phyloP scores from a whole-genome alignment of 75 land plant genomes.

The Pseudotsuga menziesii region DNA sequence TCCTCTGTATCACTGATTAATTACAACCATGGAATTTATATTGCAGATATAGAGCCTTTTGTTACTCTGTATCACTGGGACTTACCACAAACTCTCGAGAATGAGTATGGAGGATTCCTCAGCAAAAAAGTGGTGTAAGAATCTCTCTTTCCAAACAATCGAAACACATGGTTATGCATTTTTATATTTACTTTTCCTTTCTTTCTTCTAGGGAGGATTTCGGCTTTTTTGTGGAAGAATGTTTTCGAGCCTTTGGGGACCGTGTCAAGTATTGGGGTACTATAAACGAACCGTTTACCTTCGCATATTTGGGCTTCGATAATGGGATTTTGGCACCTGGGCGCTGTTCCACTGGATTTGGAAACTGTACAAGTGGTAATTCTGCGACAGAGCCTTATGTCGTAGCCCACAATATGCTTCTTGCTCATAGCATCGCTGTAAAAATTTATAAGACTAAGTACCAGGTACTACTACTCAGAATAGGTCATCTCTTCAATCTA shows the following conservation, averaged over 20 bases:
- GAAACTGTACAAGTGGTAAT: conserved; percentile 24
- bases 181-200: no score
- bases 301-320: conserved; percentile 10
- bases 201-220: conserved; percentile 12
- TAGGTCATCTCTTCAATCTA: no score
- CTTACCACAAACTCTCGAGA: no score
- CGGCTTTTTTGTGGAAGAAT: conserved; percentile 12
- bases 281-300: conserved; percentile 20
- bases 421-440: conserved; percentile 32
- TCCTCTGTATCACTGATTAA: no score
- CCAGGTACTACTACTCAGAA: background rate
- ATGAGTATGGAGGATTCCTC: no score
- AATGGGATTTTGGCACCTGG: conserved; percentile 24
- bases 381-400: conserved; percentile 40
- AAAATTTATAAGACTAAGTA: conserved; percentile 20
- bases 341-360: conserved; percentile 17
- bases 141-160: no score
- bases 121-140: no score
- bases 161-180: no score
- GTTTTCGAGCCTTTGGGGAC: conserved; percentile 22
- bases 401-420: conserved; percentile 29
- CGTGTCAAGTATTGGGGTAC: conserved; percentile 36
- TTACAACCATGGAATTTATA: no score
- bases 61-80: no score
- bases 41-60: no score